Percentiles rank a stretch among this genome's conserved stretches.
phyloP scores from a whole-genome alignment of 441 rosid genomes.

The Flueggea neowawraea region DNA sequence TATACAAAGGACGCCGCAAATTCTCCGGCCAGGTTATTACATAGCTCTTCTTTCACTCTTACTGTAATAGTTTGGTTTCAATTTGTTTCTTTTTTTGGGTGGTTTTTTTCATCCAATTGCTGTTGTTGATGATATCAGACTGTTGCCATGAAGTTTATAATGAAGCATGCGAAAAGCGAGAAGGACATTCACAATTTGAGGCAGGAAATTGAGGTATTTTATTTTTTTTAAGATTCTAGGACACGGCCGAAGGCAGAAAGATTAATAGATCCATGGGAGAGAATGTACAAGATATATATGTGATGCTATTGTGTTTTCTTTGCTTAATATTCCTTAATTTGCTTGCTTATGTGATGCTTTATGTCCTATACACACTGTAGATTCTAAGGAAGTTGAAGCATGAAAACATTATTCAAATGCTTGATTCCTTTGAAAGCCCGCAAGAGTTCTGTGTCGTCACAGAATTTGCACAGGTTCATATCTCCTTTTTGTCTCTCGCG shows the following conservation, averaged over 20 bases:
- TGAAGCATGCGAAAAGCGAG: conserved; percentile 95
- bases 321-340: neutral
- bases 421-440: conserved; percentile 93
- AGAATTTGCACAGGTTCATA: conserved; percentile 87
- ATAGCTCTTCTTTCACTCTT: conserved; percentile 10
- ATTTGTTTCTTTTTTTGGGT: neutral
- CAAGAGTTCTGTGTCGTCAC: conserved; percentile 98
- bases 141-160: conserved; percentile 96
- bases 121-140: conserved; percentile 47
- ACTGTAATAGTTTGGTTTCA: neutral
- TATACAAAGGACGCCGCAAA: conserved; percentile 88
- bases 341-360: conserved; percentile 6
- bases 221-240: neutral
- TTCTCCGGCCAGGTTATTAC: conserved; percentile 73
- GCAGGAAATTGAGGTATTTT: conserved; percentile 91
- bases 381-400: conserved; percentile 95
- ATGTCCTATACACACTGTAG: conserved; percentile 35
- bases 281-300: too few relatives aligned
- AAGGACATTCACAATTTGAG: conserved; percentile 89
- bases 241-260: too few relatives aligned
- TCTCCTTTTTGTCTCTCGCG: conserved; percentile 6
- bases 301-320: neutral
- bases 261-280: too few relatives aligned
- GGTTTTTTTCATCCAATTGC: conserved; percentile 5
- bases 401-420: conserved; percentile 94